Conservation (phyloP, 2,329 filamentous ascomycete genomes). For the Albophoma yamanashiensis region DNA sequence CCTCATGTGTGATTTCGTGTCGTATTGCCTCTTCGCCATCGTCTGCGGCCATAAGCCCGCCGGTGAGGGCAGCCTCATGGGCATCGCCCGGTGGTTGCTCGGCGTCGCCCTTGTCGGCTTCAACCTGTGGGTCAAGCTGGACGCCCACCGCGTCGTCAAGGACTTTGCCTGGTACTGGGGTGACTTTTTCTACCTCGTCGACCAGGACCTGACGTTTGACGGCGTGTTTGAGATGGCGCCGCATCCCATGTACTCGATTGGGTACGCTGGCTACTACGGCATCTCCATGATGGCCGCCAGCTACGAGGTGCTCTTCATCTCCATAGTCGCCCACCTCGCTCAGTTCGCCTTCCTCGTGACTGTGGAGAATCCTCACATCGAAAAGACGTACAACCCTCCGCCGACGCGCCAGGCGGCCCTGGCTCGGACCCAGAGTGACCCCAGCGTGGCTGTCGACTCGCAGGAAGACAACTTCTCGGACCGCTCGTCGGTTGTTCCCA, state of each 20-base stretch:
- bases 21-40: slow-evolving; percentile 91
- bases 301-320: slow-evolving; percentile 95
- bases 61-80: slow-evolving; percentile 60
- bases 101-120: slow-evolving; percentile 77
- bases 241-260: slow-evolving; percentile 97
- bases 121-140: slow-evolving; percentile 97
- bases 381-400: slow-evolving; percentile 92
- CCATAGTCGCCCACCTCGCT: slow-evolving; percentile 84
- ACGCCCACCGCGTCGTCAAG: slow-evolving; percentile 95
- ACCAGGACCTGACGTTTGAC: slow-evolving; percentile 95
- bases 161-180: slow-evolving; percentile 99
- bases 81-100: slow-evolving; percentile 63
- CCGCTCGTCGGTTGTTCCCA: slow-evolving; percentile 10
- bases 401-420: slow-evolving; percentile 53
- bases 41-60: slow-evolving; percentile 69
- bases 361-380: slow-evolving; percentile 95
- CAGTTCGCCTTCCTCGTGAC: slow-evolving; percentile 88
- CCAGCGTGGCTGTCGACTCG: slow-evolving; percentile 14
- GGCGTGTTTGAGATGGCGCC: slow-evolving; percentile 98
- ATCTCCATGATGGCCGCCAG: slow-evolving; percentile 97
- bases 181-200: slow-evolving; percentile 97
- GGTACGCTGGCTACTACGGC: slow-evolving; percentile 95
- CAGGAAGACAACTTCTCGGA: slow-evolving; percentile 12
- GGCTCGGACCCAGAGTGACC: slow-evolving; percentile 20
- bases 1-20: slow-evolving; percentile 96